These are phyloP conservation scores for Astrothelium macrocarpum DNA, from an alignment of 495 filamentous ascomycete species.

Conservation along the genomic window DNA sequence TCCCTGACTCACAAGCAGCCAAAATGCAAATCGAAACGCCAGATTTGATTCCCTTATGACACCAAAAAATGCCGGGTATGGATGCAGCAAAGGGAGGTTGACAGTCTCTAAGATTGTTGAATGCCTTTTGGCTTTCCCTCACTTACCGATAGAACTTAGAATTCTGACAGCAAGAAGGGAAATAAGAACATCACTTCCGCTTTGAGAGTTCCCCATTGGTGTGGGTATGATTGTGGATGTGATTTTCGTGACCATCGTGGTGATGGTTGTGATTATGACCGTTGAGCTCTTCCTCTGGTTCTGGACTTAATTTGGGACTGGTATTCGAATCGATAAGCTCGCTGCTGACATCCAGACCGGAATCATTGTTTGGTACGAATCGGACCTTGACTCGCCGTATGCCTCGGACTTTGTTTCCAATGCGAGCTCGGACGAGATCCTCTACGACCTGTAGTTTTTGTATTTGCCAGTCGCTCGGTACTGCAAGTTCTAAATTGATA, in stretches of 20 bases:
- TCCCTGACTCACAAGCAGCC: neutral
- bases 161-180: no score
- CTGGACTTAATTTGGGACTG: conserved; percentile 52
- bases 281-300: conserved; percentile 39
- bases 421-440: conserved; percentile 52
- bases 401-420: conserved; percentile 68
- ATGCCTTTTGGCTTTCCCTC: no score
- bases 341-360: conserved; percentile 49
- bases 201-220: neutral
- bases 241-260: conserved; percentile 17
- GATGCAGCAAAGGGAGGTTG: no score
- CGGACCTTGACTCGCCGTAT: conserved; percentile 71
- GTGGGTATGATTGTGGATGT: neutral
- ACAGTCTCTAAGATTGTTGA: no score
- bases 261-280: conserved; percentile 31
- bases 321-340: conserved; percentile 69
- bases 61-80: no score
- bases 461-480: conserved; percentile 63
- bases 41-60: neutral
- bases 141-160: no score
- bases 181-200: neutral
- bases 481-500: conserved; percentile 74
- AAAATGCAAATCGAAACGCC: no score
- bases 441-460: conserved; percentile 60
- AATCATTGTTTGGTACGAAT: conserved; percentile 58